Evolutionary conservation across 495 filamentous ascomycete genomes (phyloP).

Genomic region (Immersiella caudata): DNA sequence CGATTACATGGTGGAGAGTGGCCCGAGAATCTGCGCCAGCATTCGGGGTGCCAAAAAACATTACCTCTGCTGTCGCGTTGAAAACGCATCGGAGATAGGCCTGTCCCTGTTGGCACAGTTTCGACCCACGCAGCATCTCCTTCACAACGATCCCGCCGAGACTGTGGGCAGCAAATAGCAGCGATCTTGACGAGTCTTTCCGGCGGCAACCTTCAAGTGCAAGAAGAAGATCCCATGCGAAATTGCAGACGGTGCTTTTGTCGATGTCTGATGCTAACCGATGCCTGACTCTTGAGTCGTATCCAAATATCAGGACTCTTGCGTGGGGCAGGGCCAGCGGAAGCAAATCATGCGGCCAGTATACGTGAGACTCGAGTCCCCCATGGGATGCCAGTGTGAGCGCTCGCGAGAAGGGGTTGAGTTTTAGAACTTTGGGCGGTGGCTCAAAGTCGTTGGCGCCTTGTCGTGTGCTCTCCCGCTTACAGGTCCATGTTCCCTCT

Average conservation of each 20-base stretch:
- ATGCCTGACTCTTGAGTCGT: conserved; percentile 40
- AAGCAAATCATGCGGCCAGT: conserved; percentile 40
- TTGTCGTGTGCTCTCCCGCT: background rate
- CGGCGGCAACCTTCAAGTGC: conserved; percentile 38
- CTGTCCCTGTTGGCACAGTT: conserved; percentile 21
- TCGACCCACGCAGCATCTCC: conserved; percentile 39
- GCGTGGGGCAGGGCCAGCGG: conserved; percentile 34
- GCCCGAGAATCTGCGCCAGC: conserved; percentile 33
- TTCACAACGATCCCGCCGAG: conserved; percentile 58
- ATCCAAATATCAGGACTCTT: conserved; percentile 42
- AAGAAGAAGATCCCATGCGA: conserved; percentile 41
- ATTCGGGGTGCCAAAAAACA: conserved; percentile 50
- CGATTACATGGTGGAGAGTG: conserved; percentile 13
- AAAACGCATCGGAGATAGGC: conserved; percentile 32
- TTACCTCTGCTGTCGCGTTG: conserved; percentile 39
- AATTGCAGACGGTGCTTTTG: conserved; percentile 40
- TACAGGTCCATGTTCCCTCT: conserved; percentile 37
- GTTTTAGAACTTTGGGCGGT: background rate
- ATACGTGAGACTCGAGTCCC: conserved; percentile 11
- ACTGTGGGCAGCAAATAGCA: conserved; percentile 56
- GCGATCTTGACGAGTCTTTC: conserved; percentile 32
- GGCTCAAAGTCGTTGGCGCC: background rate
- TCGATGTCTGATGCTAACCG: conserved; percentile 27
- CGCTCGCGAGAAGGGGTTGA: background rate
- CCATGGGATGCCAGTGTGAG: too few relatives aligned